Evolutionary conservation across 2,329 filamentous ascomycete genomes (phyloP), one percentile per base, ranked within the genome.

Genomic region (Fusarium sp.): DNA sequence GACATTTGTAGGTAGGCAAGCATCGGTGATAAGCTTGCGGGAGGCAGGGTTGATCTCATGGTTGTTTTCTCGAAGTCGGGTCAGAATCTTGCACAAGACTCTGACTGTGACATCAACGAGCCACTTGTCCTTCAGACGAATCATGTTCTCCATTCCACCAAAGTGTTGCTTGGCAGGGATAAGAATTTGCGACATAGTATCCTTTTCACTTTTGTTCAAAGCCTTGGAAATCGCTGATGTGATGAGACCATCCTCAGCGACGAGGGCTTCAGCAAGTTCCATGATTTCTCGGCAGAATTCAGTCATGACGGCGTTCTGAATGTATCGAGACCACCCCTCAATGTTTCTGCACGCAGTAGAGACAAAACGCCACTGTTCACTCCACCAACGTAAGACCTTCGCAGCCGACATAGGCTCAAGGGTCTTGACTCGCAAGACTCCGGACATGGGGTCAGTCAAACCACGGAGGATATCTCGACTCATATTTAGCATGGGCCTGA

Each of bases 211-310:
- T 61, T 80, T 81, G 14, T 78, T 79, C 17, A 80, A 68, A 10
- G 81, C 80, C 28, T 80, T 81, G 15, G 94, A 80, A 39, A 80
- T 80, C 18, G 93, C 93, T 51, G 92, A 93, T 5, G 94, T 90
- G 72, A 99, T 91, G 66, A 98, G 89, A 57, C 91, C 92, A 80
- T 97, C 96, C 76, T 98, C 92, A 45, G 94, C 91, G 79, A 98
- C 93, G 4, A 98, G 87, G 41, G 90, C 88, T 79, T 97, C 94
- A 2, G 96, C 95, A 79, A 98, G 93, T 77, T 98, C 94, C 90
- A 99, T 99, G 20, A 94, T 93, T 79, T 98, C 94, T 74, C 96
- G 92, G 80, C 95, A 98, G 78, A 98, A 98, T 65, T 98, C 92
- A 77, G 95, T 92, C 94, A 99, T 95, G 61, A 90, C 86, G 26